These are phyloP conservation scores for Lumnitzera littorea DNA, from an alignment of 345 rosid genomes.

Conservation along the genomic window DNA sequence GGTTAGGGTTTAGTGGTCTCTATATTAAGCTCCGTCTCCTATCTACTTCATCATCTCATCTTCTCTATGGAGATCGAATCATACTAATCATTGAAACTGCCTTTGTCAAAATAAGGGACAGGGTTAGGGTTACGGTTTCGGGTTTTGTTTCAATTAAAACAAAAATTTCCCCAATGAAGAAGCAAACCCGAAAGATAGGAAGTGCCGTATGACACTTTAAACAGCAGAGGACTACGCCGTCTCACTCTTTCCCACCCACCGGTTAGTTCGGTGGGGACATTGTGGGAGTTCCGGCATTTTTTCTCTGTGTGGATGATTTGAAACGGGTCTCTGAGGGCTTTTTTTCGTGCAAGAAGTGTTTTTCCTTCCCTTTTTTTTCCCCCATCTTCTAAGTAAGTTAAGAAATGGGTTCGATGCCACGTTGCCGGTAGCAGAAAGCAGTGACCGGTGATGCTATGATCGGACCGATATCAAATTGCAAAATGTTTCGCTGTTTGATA, in stretches of 20 bases:
- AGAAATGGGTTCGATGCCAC: slow-evolving; percentile 39
- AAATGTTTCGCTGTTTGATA: slow-evolving; percentile 45
- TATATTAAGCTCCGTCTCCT: background rate
- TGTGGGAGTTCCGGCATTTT: slow-evolving; percentile 1
- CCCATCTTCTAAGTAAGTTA: too few relatives aligned
- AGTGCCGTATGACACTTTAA: slow-evolving; percentile 63
- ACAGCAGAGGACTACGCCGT: slow-evolving; percentile 14
- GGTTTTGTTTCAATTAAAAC: background rate
- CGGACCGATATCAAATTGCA: slow-evolving; percentile 26
- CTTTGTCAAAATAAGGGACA: too few relatives aligned
- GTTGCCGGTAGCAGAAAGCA: slow-evolving; percentile 44
- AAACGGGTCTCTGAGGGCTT: slow-evolving; percentile 54
- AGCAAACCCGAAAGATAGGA: slow-evolving; percentile 48
- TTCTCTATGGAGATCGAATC: background rate
- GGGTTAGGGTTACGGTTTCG: too few relatives aligned
- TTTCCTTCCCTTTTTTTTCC: background rate
- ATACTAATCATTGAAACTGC: background rate
- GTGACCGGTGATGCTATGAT: slow-evolving; percentile 58
- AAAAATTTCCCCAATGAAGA: slow-evolving; percentile 31
- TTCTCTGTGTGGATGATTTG: slow-evolving; percentile 39
- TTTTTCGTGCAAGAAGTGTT: background rate
- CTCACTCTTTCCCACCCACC: slow-evolving; percentile 16
- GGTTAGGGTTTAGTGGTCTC: slow-evolving; percentile 3
- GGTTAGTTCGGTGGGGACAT: slow-evolving; percentile 9
- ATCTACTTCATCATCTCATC: background rate